These are phyloP conservation scores for Camellia japonica DNA, from an alignment of 148 eudicot species.

Conservation along the genomic window DNA sequence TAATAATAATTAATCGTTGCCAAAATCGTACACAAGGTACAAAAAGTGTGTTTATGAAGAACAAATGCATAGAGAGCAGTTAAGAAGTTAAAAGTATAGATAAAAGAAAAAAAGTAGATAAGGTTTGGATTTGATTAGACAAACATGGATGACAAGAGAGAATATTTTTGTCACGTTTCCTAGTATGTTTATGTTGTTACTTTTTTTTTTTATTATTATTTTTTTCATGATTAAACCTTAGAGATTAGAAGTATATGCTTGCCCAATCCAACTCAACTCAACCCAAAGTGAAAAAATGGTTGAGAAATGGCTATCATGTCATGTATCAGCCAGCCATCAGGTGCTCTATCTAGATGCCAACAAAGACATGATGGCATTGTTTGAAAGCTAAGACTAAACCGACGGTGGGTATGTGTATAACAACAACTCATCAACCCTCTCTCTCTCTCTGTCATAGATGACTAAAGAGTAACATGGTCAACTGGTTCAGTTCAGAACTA, in stretches of 20 bases:
- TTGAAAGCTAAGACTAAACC: conserved; percentile 29
- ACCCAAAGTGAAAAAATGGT: not conserved
- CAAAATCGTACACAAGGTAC: no score
- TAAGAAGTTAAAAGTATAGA: not conserved
- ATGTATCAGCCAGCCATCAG: not conserved
- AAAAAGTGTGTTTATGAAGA: no score
- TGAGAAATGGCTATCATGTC: conserved; percentile 20
- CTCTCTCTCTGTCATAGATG: not conserved
- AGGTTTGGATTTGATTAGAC: not conserved
- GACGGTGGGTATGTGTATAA: conserved; percentile 24
- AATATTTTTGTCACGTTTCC: no score
- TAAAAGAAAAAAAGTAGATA: not conserved
- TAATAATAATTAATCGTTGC: no score
- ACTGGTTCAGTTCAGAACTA: not conserved
- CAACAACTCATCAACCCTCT: conserved; percentile 17
- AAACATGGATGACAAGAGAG: not conserved
- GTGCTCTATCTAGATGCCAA: not conserved
- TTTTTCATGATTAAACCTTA: not conserved
- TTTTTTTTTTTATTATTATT: no score
- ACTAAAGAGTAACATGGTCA: no score
- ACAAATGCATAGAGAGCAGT: not conserved
- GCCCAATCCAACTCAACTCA: not conserved
- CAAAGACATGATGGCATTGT: conserved; percentile 17
- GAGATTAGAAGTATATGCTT: not conserved
- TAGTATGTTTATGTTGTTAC: no score